Evolutionary conservation across 2,329 filamentous ascomycete genomes (phyloP), one percentile per base, ranked within the genome.

Genomic region (Fusarium sp.): DNA sequence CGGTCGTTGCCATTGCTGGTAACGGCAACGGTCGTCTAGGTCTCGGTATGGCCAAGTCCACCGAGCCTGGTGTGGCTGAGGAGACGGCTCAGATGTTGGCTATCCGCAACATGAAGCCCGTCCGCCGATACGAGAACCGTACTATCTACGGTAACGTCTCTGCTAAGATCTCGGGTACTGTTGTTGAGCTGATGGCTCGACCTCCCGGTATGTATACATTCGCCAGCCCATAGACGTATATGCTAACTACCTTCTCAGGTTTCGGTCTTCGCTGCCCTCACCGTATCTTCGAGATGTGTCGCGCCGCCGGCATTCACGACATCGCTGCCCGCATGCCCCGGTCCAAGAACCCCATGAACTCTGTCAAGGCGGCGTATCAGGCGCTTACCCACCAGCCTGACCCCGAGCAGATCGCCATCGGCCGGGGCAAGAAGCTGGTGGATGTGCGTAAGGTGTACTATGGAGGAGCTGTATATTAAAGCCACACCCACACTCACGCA

Each of bases 381-480:
- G 95, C 95, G 7, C 85, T 99, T 67, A 88, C 89, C 79, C 92
- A 86, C 83, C 96, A 99, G 84, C 89, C 89, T 65, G 86, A 97
- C 77, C 96, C 96, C 31, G 93, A 98, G 79, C 90, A 95, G 77
- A 91, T 99, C 77, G 96, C 96, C 58, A 87, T 92, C 50, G 95
- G 94, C 53, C 85, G 95, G 69, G 95, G 96, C 65, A 95, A 93
- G 88, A 99, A 99, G 87, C 80, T 99, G 77, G 94, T 99, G 34
- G 96, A 99, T 84, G 93, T 95, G 69, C 87, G 96, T 74, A 98
- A 96, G 85, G 96, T 98, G 76, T 99, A 99, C 84, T 98, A 98
- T 82, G 94, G 93, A 53, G 94, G 94, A 39, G 87, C 86, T 80
- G 86, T 91, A 80, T 87, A 88, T 77, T 89, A 86, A 77, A 68